phyloP scores from a whole-genome alignment of 441 rosid species.

The Hypseocharis bilobata region DNA sequence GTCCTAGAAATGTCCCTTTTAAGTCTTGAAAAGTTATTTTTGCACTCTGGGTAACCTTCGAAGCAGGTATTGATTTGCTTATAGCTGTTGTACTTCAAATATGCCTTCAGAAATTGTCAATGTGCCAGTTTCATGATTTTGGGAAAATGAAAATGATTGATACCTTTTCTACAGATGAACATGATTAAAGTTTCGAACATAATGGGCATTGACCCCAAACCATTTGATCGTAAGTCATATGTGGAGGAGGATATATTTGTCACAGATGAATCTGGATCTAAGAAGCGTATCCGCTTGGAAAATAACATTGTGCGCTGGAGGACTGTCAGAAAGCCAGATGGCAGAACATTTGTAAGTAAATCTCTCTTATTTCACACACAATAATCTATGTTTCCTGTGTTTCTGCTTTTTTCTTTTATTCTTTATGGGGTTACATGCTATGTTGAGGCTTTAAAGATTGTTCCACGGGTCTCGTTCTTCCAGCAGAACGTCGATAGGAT shows the following conservation, averaged over 20 bases:
- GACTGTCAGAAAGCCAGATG: slow-evolving; percentile 54
- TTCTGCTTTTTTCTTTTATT: neutral
- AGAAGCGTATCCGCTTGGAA: slow-evolving; percentile 72
- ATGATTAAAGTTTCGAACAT: slow-evolving; percentile 88
- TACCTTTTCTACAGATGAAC: slow-evolving; percentile 60
- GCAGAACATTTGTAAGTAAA: slow-evolving; percentile 60
- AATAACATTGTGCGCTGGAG: slow-evolving; percentile 92
- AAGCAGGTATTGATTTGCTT: neutral
- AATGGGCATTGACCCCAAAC: slow-evolving; percentile 87
- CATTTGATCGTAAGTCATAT: slow-evolving; percentile 82
- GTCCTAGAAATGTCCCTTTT: neutral
- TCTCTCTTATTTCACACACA: neutral
- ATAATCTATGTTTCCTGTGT: neutral
- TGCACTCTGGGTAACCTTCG: neutral
- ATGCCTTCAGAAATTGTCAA: neutral
- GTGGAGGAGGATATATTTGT: slow-evolving; percentile 84
- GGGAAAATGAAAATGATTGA: slow-evolving; percentile 8
- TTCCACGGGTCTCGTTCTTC: neutral
- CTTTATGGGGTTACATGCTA: neutral
- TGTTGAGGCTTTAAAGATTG: neutral
- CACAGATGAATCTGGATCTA: slow-evolving; percentile 73
- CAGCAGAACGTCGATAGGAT: neutral
- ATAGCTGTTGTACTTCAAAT: neutral
- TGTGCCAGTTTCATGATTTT: slow-evolving; percentile 8
- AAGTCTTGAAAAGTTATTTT: neutral